phyloP scores from a whole-genome alignment of 2,329 filamentous ascomycete species.

The Metarhizium robertsii region DNA sequence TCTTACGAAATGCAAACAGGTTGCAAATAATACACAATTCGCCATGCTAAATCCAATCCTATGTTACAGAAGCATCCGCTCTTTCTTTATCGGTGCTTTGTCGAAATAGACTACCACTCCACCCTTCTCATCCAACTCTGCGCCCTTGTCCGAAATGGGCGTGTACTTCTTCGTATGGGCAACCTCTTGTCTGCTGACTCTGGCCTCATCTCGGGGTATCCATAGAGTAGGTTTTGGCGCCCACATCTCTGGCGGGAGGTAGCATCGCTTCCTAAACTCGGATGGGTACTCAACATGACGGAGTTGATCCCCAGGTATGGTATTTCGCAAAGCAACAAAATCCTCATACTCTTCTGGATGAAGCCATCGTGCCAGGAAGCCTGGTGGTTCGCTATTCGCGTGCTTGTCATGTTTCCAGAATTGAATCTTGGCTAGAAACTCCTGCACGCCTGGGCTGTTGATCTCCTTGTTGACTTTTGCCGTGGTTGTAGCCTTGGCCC shows the following conservation, averaged over 20 bases:
- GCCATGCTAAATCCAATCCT: background rate
- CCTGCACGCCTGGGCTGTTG: constrained; percentile 17
- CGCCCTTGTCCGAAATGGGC: constrained; percentile 59
- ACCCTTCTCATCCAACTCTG: constrained; percentile 23
- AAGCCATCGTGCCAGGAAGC: constrained; percentile 57
- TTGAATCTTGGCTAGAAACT: constrained; percentile 17
- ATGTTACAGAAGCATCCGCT: constrained; percentile 28
- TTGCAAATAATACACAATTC: background rate
- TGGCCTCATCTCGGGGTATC: constrained; percentile 69
- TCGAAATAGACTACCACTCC: constrained; percentile 26
- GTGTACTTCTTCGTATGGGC: constrained; percentile 61
- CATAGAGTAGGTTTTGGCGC: constrained; percentile 61
- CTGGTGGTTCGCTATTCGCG: constrained; percentile 22
- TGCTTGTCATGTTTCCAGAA: constrained; percentile 17
- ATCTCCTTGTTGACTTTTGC: constrained; percentile 20
- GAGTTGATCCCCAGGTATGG: constrained; percentile 51
- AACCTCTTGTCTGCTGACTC: constrained; percentile 70
- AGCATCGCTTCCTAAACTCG: constrained; percentile 42
- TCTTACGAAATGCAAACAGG: too few relatives aligned
- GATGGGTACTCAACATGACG: constrained; percentile 37
- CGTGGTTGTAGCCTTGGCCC: constrained; percentile 27
- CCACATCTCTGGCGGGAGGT: constrained; percentile 57
- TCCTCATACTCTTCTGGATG: constrained; percentile 70
- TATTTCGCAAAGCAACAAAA: constrained; percentile 59
- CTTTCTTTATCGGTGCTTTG: constrained; percentile 26